Base-by-base conservation (phyloP, 352 stramenopile species). In the Phytophthora crassamura region DNA sequence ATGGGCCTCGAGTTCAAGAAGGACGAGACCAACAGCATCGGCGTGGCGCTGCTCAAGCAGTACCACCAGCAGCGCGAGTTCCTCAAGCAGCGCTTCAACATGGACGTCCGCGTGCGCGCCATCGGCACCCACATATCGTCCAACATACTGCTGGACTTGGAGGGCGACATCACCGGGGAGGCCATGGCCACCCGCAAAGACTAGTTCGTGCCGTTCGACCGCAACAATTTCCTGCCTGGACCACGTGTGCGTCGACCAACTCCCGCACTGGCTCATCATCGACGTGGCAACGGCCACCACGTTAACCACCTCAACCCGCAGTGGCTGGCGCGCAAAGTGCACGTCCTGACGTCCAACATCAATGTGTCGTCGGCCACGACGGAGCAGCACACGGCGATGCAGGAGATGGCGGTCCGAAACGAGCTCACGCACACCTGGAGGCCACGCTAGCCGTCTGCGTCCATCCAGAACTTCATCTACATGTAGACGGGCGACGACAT, bases 321-420 rank as follows among this genome's bases (percentile, higher is more conserved):
- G 33, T 99, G 96, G 95, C 70, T 99, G 4, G 80, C 64, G 12
- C 77, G 80, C 49, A 95, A 96, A 50, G 84, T 98, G 64, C 89
- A 98, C 72, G 74, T 99, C 34, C 91, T 98, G 49, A 98, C 90
- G 11, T 87, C 90, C 16, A 98, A 98, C 62, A 86, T 97, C 59
- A 93, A 96, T 55, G 93, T 91, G 33, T 80, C 95, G 10, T 88
- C 85, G 3, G 84, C 86, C 22, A 74, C 81, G 20, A 85, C 89
- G 33, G 68, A 77, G 48, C 70, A 97, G 38, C 90, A 94, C 56
- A 74, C 88, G 35, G 69, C 78, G 10, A 89, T 99, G 55, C 82
- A 80, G 32, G 66, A 78, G 41, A 76, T 84, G 33, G 68, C 89
- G n/a, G 88, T 88, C 65, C 69, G 92, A 42, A 87, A 90, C 57